phyloP scores from a whole-genome alignment of 176 grass and related monocot genomes.

The Oryza australiensis region DNA sequence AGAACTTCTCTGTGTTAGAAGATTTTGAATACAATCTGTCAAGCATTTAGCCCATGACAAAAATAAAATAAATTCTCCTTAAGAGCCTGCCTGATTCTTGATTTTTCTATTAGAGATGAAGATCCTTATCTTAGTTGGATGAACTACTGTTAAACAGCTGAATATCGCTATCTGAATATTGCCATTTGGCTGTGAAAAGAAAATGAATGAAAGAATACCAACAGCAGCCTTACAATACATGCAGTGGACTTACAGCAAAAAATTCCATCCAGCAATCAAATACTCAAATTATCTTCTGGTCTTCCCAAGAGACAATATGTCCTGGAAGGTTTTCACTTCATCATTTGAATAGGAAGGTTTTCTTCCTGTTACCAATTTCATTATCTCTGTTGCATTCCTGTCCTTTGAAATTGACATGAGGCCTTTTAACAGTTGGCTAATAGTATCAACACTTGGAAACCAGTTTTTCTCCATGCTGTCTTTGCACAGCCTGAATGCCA shows the following conservation, averaged over 20 bases:
- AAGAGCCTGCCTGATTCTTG: not conserved
- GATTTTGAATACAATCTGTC: not conserved
- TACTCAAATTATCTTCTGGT: conserved; percentile 31
- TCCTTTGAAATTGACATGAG: conserved; percentile 66
- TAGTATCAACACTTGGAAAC: conserved; percentile 65
- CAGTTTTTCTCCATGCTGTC: conserved; percentile 85
- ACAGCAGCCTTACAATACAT: conserved; percentile 47
- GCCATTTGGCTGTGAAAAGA: not conserved
- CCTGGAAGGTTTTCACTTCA: conserved; percentile 57
- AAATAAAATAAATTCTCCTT: conserved; percentile 6
- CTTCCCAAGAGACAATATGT: conserved; percentile 57
- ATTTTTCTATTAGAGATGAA: conserved; percentile 7
- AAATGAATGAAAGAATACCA: conserved; percentile 36
- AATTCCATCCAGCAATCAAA: conserved; percentile 24
- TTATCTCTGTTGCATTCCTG: conserved; percentile 68
- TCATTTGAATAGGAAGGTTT: conserved; percentile 56
- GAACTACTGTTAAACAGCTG: conserved; percentile 16
- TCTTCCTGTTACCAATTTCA: conserved; percentile 66
- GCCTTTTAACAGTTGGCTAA: conserved; percentile 66
- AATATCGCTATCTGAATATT: conserved; percentile 31
- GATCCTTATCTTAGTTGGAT: conserved; percentile 21
- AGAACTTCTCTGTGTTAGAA: not conserved
- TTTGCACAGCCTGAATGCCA: conserved; percentile 79
- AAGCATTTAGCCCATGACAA: not conserved
- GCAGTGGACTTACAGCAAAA: conserved; percentile 48